These are phyloP conservation scores for Alternaria angustiovoidea DNA, from an alignment of 2,329 filamentous ascomycete species.

Conservation along the genomic window DNA sequence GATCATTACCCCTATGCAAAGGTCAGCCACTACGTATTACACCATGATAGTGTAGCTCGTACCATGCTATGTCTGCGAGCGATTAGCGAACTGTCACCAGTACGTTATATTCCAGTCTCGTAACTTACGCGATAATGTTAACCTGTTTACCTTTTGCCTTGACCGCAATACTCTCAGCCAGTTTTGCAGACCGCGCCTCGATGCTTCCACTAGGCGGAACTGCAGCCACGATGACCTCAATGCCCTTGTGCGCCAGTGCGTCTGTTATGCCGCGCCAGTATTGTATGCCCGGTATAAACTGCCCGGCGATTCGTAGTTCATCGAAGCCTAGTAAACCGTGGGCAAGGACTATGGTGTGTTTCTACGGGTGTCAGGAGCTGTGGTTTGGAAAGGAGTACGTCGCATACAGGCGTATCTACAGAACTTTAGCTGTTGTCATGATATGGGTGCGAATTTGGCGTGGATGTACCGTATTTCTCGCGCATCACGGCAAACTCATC, in stretches of 20 bases:
- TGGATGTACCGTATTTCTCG: constrained; percentile 62
- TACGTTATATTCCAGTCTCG: neutral
- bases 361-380: constrained; percentile 44
- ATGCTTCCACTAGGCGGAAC: constrained; percentile 68
- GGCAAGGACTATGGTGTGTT: constrained; percentile 68
- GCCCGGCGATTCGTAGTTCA: constrained; percentile 64
- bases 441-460: no score
- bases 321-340: constrained; percentile 73
- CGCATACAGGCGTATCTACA: constrained; percentile 46
- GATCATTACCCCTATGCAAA: constrained; percentile 47
- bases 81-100: constrained; percentile 21
- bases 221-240: constrained; percentile 68
- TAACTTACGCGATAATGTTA: constrained; percentile 69
- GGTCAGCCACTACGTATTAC: constrained; percentile 24
- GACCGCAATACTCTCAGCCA: constrained; percentile 62
- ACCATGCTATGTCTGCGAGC: constrained; percentile 63
- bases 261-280: constrained; percentile 72
- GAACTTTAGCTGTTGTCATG: constrained; percentile 18
- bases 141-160: constrained; percentile 65
- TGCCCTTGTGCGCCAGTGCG: constrained; percentile 62
- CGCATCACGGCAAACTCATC: constrained; percentile 69
- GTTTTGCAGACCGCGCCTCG: constrained; percentile 63
- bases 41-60: constrained; percentile 11
- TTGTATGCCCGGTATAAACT: constrained; percentile 64
- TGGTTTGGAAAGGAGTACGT: constrained; percentile 25